Percentiles rank a stretch among this genome's conserved stretches.
Evolutionary conservation across 2,329 filamentous ascomycete genomes (phyloP).

Genomic region (Fusarium drepaniforme): DNA sequence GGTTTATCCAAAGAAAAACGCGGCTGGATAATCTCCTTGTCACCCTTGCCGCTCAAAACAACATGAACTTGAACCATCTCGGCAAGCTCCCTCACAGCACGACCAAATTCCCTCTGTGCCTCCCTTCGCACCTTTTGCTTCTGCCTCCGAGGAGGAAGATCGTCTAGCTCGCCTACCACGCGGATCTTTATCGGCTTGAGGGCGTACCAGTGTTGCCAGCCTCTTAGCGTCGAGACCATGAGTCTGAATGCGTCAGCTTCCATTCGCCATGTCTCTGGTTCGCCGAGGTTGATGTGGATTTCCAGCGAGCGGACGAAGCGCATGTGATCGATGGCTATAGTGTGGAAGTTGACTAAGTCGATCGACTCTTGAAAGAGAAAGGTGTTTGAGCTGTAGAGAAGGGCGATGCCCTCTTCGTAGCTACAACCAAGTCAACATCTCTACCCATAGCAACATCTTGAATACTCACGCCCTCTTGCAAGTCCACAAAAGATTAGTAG

Average conservation of each 20-base stretch:
- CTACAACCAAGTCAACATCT: neutral
- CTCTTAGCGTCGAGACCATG: neutral
- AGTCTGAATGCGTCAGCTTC: neutral
- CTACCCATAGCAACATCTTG: no score
- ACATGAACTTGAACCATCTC: neutral
- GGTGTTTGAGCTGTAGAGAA: slow-evolving; percentile 12
- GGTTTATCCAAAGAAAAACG: no score
- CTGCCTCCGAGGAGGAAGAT: neutral
- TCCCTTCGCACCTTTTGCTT: neutral
- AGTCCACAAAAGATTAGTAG: neutral
- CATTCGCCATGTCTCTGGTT: no score
- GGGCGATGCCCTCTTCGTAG: neutral
- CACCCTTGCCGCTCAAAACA: neutral
- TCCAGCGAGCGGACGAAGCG: neutral
- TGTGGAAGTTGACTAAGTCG: neutral
- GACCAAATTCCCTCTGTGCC: neutral
- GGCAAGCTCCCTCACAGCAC: neutral
- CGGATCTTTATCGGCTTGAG: neutral
- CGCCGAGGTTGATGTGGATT: neutral
- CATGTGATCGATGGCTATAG: neutral
- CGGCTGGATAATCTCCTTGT: neutral
- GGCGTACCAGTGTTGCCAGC: neutral
- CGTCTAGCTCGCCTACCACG: neutral
- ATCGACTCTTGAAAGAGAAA: neutral
- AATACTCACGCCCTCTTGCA: slow-evolving; percentile 17